Base-by-base conservation (phyloP, 257 asterid genomes). In the Solanum microdontum region DNA sequence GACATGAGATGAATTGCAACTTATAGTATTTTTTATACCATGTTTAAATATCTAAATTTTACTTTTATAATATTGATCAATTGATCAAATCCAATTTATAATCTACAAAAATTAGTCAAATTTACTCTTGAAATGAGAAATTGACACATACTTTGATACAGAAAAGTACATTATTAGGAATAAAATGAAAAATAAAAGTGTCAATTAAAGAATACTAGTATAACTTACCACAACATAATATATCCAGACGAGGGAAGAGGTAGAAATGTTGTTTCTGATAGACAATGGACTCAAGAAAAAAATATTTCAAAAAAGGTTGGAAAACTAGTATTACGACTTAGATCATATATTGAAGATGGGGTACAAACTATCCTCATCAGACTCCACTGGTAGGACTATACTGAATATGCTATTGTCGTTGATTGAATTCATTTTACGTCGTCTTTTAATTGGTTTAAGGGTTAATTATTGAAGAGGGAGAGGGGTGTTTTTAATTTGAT, bases 381-480 rank as follows among this genome's bases (percentile, higher is more conserved):
- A n/a, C 15, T 4, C 0, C 8, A 64, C 4, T 64, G 0, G 1
- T 64, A 4, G 13, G 3, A n/a, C 7, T n/a, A 64, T 2, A 10
- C 1, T 11, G 32, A 64, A 11, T 64, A 64, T 10, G 68, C 1
- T 64, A n/a, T 64, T n/a, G 14, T n/a, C 6, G 32, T 64, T 39
- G 87, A 85, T 85, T 62, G 76, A 85, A 88, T 64, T 82, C 69
- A 87, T 88, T 87, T 90, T 64, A 48, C 8, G 32, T 82, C 10
- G 39, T 21, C 62, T 32, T 73, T 77, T 89, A 90, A 89, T 88
- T 91, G 89, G 90, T 85, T 73, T 87, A 91, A 93, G 77, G 79
- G 43, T 34, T 83, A 93, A 93, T 92, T 82, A 93, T 92, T 90
- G 94, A 90, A 89, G 93, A 62, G 30, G 70, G 87, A 87, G 68